Base-by-base conservation (phyloP, 352 stramenopile genomes). In the Phytophthora citrophthora region DNA sequence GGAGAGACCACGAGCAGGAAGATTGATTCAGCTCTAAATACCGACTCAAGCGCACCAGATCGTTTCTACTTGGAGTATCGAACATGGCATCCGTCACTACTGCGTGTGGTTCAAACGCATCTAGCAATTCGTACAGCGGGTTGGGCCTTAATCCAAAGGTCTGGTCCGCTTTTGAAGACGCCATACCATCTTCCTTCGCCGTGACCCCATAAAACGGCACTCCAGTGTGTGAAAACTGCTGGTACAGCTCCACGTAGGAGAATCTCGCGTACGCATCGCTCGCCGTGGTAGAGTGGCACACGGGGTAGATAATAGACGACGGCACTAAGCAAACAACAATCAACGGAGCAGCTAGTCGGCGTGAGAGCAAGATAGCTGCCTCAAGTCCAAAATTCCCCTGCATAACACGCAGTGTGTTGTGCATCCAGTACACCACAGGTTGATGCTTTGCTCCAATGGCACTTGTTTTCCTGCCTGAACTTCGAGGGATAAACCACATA, bases 351-450 rank as follows among this genome's bases (percentile, higher is more conserved):
- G 52, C 12, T 20, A 83, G 57, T 45, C 78, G 67, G 67, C 77
- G 60, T 5, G 71, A 77, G 1, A 91, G 68, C 16, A 79, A 41
- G 34, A 85, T 61, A 4, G 82, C 82, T 9, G 71, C 62, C 41
- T 85, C 75, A 20, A 93, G 68, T 3, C 68, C 79, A 55, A 83
- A 90, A 56, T 93, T 93, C 8, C 77, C 76, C 15, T 90, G 75
- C 43, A 56, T 64, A n/a, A 88, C 73, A 3, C 84, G 84, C 52
- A 85, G 44, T 1, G 77, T 82, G 31, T 76, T 85, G 5, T 83
- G 82, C 60, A 91, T 74, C 84, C 84, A 93, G 59, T 93, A 93
- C 8, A 93, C 54, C 26, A 93, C 63, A 16, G 68, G 64, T 20
- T 60, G 50, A n/a, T 40, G 31, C 13, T 53, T 51, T n/a, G 43